Conservation (phyloP, 2,329 filamentous ascomycete genomes). For the Aureobasidium sp. region DNA sequence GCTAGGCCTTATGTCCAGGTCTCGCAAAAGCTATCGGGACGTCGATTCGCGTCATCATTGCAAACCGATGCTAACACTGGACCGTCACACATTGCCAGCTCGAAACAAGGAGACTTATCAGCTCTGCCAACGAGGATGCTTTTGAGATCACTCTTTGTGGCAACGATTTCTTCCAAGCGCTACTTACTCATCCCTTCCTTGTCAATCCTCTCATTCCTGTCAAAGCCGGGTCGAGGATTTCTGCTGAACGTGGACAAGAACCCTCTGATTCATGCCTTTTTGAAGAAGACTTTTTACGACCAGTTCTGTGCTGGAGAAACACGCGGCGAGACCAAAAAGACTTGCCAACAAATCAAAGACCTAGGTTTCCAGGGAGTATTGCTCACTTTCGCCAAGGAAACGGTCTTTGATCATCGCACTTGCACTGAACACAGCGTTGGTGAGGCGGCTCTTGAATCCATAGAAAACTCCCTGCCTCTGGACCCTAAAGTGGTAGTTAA, state of each 20-base stretch:
- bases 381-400: conserved; percentile 45
- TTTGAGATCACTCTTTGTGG: not conserved
- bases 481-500: conserved; percentile 12
- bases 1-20: too few species aligned
- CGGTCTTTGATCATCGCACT: conserved; percentile 16
- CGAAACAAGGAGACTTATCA: not conserved
- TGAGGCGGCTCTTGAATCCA: not conserved
- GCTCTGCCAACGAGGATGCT: not conserved
- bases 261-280: conserved; percentile 34
- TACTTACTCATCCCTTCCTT: not conserved
- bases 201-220: not conserved
- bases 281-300: conserved; percentile 43
- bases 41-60: too few species aligned
- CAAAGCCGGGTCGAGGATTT: not conserved
- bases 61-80: too few species aligned
- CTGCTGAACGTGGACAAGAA: conserved; percentile 42
- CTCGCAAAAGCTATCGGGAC: too few species aligned
- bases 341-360: not conserved
- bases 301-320: conserved; percentile 50
- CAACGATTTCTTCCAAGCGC: not conserved
- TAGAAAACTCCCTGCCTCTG: not conserved
- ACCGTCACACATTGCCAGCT: not conserved
- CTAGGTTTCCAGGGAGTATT: conserved; percentile 44
- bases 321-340: conserved; percentile 37
- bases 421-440: conserved; percentile 15